Percentiles rank a stretch among this genome's conserved stretches.
These are phyloP conservation scores for Thielaviopsis cerberus DNA, from an alignment of 2,329 filamentous ascomycete species.

Conservation along the genomic window DNA sequence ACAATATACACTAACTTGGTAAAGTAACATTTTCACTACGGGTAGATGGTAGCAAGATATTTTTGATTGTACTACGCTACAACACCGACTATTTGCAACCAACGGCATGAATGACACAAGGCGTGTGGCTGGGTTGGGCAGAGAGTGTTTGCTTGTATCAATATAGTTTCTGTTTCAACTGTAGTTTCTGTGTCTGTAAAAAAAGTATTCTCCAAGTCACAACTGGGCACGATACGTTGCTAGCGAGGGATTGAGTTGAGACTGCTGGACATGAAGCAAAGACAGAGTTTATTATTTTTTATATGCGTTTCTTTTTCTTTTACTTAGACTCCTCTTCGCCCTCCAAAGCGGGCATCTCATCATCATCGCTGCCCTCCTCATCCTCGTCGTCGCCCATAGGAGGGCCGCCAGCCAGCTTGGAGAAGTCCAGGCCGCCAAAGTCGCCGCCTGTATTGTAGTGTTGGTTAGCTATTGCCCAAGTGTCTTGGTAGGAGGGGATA, in stretches of 20 bases:
- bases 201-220: too few species aligned
- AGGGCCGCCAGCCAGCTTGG: slow-evolving; percentile 55
- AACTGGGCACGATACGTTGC: too few species aligned
- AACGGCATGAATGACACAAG: too few species aligned
- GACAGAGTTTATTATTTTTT: neutral
- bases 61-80: too few species aligned
- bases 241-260: too few species aligned
- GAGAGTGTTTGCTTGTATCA: too few species aligned
- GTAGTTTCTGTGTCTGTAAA: too few species aligned
- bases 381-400: slow-evolving; percentile 22
- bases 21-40: neutral
- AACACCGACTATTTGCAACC: too few species aligned
- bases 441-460: slow-evolving; percentile 29
- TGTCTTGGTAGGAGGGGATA: neutral
- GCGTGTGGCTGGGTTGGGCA: too few species aligned
- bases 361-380: slow-evolving; percentile 41
- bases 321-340: slow-evolving; percentile 31
- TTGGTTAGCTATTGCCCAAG: neutral
- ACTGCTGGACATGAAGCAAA: neutral
- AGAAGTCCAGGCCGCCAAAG: slow-evolving; percentile 83
- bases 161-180: too few species aligned
- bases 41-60: too few species aligned
- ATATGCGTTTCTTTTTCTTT: neutral
- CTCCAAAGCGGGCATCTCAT: slow-evolving; percentile 68
- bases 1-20: too few species aligned